Percentiles rank a stretch among this genome's conserved stretches.
These are phyloP conservation scores for Trematosphaeria pertusa DNA, from an alignment of 2,329 filamentous ascomycete species.

Conservation along the genomic window DNA sequence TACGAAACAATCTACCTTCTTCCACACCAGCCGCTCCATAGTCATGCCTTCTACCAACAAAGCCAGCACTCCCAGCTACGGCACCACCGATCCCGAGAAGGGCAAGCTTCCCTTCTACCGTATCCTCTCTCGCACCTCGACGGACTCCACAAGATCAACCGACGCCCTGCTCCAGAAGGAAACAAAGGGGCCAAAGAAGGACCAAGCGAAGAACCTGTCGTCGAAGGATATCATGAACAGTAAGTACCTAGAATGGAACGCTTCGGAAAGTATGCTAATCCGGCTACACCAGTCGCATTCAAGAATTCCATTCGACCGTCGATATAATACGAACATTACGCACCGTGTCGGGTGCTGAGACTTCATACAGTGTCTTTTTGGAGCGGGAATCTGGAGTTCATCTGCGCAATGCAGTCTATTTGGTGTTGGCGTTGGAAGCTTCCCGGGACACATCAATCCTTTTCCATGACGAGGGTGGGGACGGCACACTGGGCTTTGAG, in stretches of 20 bases:
- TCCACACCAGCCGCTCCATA: too few species aligned
- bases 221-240: slow-evolving; percentile 13
- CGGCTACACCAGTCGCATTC: slow-evolving; percentile 12
- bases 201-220: slow-evolving; percentile 3
- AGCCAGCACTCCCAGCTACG: slow-evolving; percentile 10
- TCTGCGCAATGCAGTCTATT: too few species aligned
- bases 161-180: slow-evolving; percentile 15
- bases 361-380: too few species aligned
- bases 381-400: too few species aligned
- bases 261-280: neutral
- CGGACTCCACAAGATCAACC: slow-evolving; percentile 14
- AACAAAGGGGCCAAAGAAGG: slow-evolving; percentile 5
- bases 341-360: too few species aligned
- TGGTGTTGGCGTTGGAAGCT: too few species aligned
- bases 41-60: slow-evolving; percentile 10
- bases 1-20: neutral
- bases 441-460: too few species aligned
- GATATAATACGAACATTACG: slow-evolving; percentile 8
- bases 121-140: slow-evolving; percentile 13
- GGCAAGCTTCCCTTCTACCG: slow-evolving; percentile 16
- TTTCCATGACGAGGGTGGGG: too few species aligned
- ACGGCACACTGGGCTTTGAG: too few species aligned
- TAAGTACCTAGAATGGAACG: neutral
- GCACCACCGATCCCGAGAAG: slow-evolving; percentile 14
- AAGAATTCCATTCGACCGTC: slow-evolving; percentile 15